Percentiles rank a stretch among this genome's conserved stretches.
Evolutionary conservation across 345 rosid species (phyloP).

Genomic region (Theobroma cacao): DNA sequence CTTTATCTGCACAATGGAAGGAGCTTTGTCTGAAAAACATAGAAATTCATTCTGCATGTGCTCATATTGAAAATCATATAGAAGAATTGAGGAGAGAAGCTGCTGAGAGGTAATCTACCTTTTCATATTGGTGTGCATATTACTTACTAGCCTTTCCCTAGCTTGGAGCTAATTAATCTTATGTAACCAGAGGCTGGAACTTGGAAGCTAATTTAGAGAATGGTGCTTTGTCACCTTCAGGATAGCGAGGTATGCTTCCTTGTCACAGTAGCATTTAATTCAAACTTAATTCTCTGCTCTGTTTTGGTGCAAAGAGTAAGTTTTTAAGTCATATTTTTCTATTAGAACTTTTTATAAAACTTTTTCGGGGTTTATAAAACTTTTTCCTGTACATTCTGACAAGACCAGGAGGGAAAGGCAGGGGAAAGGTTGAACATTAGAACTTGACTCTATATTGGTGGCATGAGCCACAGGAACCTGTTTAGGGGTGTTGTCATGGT

Average conservation of each 20-base stretch:
- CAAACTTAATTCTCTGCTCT: neutral
- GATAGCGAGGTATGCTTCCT: constrained; percentile 27
- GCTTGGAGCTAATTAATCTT: constrained; percentile 20
- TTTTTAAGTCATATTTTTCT: neutral
- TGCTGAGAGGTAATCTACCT: constrained; percentile 54
- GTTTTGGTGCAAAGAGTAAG: neutral
- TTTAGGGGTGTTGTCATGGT: neutral
- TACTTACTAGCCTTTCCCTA: constrained; percentile 4
- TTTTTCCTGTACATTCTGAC: neutral
- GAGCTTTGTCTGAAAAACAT: constrained; percentile 85
- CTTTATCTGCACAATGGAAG: constrained; percentile 88
- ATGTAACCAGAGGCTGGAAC: constrained; percentile 68
- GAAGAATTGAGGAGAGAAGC: constrained; percentile 70
- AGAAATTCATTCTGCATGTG: constrained; percentile 80
- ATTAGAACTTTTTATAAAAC: no score
- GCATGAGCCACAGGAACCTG: neutral
- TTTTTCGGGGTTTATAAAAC: neutral
- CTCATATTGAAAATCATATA: constrained; percentile 53
- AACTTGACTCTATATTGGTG: neutral
- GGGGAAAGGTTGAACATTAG: neutral
- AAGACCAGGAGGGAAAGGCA: neutral
- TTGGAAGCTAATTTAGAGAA: constrained; percentile 61
- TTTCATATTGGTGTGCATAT: neutral
- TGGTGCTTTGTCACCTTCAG: constrained; percentile 31
- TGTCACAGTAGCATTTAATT: constrained; percentile 1